Conservation (phyloP, 768 basidiomycete genomes). For the Suillus weaverae region DNA sequence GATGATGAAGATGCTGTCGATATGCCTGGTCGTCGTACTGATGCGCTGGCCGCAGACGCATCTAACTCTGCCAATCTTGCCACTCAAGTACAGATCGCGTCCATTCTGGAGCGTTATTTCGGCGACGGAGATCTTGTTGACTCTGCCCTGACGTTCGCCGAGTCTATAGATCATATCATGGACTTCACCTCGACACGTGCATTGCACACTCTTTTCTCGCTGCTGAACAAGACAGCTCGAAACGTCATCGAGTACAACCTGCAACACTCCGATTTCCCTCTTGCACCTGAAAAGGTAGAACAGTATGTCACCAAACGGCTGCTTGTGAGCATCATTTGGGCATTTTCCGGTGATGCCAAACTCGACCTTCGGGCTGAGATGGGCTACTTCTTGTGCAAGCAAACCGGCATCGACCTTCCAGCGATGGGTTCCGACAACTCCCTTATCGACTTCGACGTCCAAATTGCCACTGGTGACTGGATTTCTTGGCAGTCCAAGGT, state of each 20-base stretch:
- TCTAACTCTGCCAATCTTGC: slow-evolving; percentile 60
- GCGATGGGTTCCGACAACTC: slow-evolving; percentile 72
- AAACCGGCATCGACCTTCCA: slow-evolving; percentile 90
- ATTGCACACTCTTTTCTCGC: slow-evolving; percentile 93
- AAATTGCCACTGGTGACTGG: slow-evolving; percentile 86
- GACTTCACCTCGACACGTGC: slow-evolving; percentile 93
- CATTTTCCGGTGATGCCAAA: slow-evolving; percentile 96
- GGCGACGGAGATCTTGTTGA: slow-evolving; percentile 78
- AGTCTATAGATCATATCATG: slow-evolving; percentile 96
- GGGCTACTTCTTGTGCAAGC: slow-evolving; percentile 82
- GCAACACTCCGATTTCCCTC: slow-evolving; percentile 93
- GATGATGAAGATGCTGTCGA: slow-evolving; percentile 83
- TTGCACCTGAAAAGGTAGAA: slow-evolving; percentile 80
- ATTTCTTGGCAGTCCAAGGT: slow-evolving; percentile 88
- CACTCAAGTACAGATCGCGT: slow-evolving; percentile 75
- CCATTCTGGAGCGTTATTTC: slow-evolving; percentile 81
- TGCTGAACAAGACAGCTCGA: slow-evolving; percentile 93
- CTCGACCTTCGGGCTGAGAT: slow-evolving; percentile 85
- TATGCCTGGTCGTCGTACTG: slow-evolving; percentile 58
- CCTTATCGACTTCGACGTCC: slow-evolving; percentile 94
- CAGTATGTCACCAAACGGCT: slow-evolving; percentile 90
- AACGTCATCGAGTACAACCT: slow-evolving; percentile 93
- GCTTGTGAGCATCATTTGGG: slow-evolving; percentile 93
- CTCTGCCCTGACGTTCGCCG: slow-evolving; percentile 75
- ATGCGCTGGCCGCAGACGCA: slow-evolving; percentile 44